phyloP scores from a whole-genome alignment of 805 yeast genomes.

The Babjeviella inositovora region DNA sequence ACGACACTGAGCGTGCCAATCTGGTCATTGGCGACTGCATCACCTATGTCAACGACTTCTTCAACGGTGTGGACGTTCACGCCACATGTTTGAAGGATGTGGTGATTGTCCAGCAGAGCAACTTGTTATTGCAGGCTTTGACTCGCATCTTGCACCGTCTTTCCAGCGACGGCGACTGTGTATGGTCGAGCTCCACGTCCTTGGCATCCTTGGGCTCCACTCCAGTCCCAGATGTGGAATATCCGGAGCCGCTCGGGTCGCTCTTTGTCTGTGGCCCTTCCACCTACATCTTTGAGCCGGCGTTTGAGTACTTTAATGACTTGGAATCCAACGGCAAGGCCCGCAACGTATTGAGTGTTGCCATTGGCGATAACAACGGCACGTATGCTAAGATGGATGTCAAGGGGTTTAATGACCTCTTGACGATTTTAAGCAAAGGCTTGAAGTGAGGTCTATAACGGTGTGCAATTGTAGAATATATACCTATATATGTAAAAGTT shows the following conservation, averaged over 20 bases:
- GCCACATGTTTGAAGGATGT: slow-evolving; percentile 59
- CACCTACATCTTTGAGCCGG: slow-evolving; percentile 53
- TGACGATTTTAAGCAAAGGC: slow-evolving; percentile 24
- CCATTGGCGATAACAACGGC: slow-evolving; percentile 31
- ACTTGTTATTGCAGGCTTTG: slow-evolving; percentile 39
- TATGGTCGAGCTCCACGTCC: slow-evolving; percentile 10
- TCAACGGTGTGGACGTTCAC: slow-evolving; percentile 48
- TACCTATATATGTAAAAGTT: no score
- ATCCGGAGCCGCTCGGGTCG: slow-evolving; percentile 13
- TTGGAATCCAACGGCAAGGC: slow-evolving; percentile 17
- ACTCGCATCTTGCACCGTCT: slow-evolving; percentile 27
- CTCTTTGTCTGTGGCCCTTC: slow-evolving; percentile 50
- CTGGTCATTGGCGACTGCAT: slow-evolving; percentile 72
- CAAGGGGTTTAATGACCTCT: slow-evolving; percentile 55
- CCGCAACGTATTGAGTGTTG: slow-evolving; percentile 40
- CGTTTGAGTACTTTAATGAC: slow-evolving; percentile 35
- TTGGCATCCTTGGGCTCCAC: slow-evolving; percentile 4
- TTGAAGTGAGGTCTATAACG: no score
- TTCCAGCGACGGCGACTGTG: slow-evolving; percentile 6
- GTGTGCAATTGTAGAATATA: no score
- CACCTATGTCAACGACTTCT: slow-evolving; percentile 69
- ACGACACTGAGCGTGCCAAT: slow-evolving; percentile 43
- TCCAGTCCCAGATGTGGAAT: slow-evolving; percentile 3
- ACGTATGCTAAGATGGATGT: slow-evolving; percentile 50
- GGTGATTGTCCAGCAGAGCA: slow-evolving; percentile 56